Evolutionary conservation across 2,329 filamentous ascomycete species (phyloP), one percentile per base, ranked within the genome.

Genomic region (Penicillium verrucosum): DNA sequence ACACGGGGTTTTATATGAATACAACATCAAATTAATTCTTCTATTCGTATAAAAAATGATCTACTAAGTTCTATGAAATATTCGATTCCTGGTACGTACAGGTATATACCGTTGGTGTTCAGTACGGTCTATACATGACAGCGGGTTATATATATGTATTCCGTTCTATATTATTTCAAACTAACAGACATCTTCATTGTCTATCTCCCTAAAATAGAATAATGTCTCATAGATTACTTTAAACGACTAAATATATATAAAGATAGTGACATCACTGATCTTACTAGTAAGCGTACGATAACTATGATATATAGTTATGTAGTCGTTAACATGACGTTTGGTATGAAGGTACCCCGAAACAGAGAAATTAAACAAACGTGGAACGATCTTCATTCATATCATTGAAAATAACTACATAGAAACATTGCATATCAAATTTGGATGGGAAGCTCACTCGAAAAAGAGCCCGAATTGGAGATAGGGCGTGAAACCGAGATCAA

Each of bases 121-220:
- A 14, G 41, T 52, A 52, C 42, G 30, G 50, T 52, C 41, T 52
- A 36, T 54, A 54, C 8, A 36, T 49, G 29, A 54, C 51, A 10
- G 18, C 34, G 27, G 34, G 51, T 42, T 49, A 48, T 54, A 54
- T 54, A 34, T 41, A 54, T 54, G 47, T 54, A 34, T 41, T 8
- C 18, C 21, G 51, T 47, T 47, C 42, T 37, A 47, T 32, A 48
- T 32, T 32, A 21, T 46, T 45, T n/a, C 29, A 42, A 43, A 7
- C 6, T 9, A 25, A 32, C 14, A 25, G 14, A 4, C 27, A 25
- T 34, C 18, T 7, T 14, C 7, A 16, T 27, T 16, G 5, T 32
- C 3, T 14, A 45, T 32, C 12, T 10, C 12, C 4, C 2, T 10
- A 23, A 32, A 32, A 1, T 32, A 8, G 29, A 32, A 32, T 18